Evolutionary conservation across 495 filamentous ascomycete species (phyloP).

Genomic region (Aspergillus steynii): DNA sequence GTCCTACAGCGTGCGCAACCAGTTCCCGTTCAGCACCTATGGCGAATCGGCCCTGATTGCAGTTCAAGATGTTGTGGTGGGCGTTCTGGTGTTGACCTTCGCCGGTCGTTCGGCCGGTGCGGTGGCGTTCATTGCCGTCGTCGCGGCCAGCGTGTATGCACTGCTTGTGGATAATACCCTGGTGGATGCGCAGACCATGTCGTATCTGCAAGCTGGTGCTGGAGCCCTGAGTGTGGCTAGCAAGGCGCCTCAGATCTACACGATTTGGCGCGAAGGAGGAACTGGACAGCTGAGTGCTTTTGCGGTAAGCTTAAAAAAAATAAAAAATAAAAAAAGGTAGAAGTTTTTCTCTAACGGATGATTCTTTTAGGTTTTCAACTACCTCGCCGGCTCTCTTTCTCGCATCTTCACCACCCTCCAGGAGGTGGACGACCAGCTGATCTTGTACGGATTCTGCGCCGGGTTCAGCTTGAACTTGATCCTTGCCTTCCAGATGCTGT

Average conservation of each 20-base stretch:
- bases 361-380: conserved; percentile 84
- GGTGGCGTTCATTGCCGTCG: conserved; percentile 67
- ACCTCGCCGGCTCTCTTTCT: conserved; percentile 84
- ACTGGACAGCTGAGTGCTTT: conserved; percentile 97
- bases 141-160: conserved; percentile 66
- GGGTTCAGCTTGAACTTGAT: conserved; percentile 86
- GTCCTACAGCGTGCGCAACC: conserved; percentile 84
- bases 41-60: conserved; percentile 92
- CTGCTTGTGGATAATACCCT: conserved; percentile 67
- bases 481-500: conserved; percentile 87
- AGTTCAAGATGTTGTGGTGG: conserved; percentile 86
- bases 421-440: conserved; percentile 92
- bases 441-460: conserved; percentile 88
- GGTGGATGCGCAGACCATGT: conserved; percentile 66
- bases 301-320: conserved; percentile 61
- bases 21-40: conserved; percentile 93
- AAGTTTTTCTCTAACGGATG: not conserved
- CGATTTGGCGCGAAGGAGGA: conserved; percentile 78
- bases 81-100: conserved; percentile 79
- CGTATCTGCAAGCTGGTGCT: conserved; percentile 80
- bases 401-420: conserved; percentile 96
- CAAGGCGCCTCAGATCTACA: conserved; percentile 88
- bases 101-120: conserved; percentile 65
- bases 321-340: not conserved
- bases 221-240: conserved; percentile 80